These are phyloP conservation scores for Penicillium thymicola DNA, from an alignment of 2,329 filamentous ascomycete species.

Conservation along the genomic window DNA sequence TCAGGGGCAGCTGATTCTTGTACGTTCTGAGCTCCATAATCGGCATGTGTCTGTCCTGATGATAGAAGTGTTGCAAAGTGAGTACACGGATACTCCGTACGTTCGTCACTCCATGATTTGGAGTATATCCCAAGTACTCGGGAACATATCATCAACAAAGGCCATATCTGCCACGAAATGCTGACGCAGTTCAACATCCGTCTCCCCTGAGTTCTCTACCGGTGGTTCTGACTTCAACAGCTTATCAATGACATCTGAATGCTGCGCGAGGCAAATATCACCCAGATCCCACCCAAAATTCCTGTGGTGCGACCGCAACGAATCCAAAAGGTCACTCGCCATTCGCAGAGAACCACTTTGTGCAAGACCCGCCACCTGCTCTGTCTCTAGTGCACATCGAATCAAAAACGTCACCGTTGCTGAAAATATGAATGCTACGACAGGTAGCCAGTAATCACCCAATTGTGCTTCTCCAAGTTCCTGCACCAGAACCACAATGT, in stretches of 20 bases:
- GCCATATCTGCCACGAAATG: slow-evolving; percentile 9
- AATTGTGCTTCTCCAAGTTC: slow-evolving; percentile 46
- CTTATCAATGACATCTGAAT: slow-evolving; percentile 49
- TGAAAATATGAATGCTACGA: slow-evolving; percentile 49
- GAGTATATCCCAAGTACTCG: slow-evolving; percentile 11
- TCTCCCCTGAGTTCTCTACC: background rate
- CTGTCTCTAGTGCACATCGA: slow-evolving; percentile 46
- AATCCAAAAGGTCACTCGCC: slow-evolving; percentile 42
- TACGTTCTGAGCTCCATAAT: too few relatives aligned
- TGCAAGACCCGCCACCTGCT: slow-evolving; percentile 13
- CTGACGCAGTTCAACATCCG: background rate
- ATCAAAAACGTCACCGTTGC: slow-evolving; percentile 52
- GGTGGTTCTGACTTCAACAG: slow-evolving; percentile 15
- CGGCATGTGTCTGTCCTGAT: too few relatives aligned
- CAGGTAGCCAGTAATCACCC: slow-evolving; percentile 51
- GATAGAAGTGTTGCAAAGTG: background rate
- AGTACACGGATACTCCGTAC: background rate
- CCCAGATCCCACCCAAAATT: slow-evolving; percentile 50
- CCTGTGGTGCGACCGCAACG: slow-evolving; percentile 42
- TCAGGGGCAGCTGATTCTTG: too few relatives aligned
- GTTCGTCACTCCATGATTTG: slow-evolving; percentile 3
- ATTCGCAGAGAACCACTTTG: slow-evolving; percentile 40
- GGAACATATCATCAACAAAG: slow-evolving; percentile 11
- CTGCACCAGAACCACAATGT: slow-evolving; percentile 49
- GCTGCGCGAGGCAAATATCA: slow-evolving; percentile 50